Conservation (phyloP, 768 basidiomycete genomes). For the Mycena olivaceomarginata region DNA sequence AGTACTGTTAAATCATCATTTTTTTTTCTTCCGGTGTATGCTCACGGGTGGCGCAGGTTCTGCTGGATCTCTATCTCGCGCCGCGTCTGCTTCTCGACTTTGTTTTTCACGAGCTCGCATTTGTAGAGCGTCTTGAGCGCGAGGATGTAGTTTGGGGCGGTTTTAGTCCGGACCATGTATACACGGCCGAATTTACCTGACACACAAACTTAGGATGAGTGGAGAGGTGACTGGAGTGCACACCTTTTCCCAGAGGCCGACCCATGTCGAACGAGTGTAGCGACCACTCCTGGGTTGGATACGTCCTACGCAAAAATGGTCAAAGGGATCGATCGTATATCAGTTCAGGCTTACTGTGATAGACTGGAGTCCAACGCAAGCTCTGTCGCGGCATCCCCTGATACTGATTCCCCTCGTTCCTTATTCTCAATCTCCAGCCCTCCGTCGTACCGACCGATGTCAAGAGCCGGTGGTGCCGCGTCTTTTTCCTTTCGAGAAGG, state of each 20-base stretch:
- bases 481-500: conserved; percentile 57
- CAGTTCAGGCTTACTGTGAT: conserved; percentile 70
- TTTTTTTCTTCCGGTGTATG: too few species aligned
- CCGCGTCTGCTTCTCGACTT: conserved; percentile 97
- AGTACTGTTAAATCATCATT: too few species aligned
- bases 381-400: conserved; percentile 86
- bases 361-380: conserved; percentile 91
- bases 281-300: conserved; percentile 90
- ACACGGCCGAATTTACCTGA: conserved; percentile 97
- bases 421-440: conserved; percentile 93
- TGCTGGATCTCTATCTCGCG: conserved; percentile 99
- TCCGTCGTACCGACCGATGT: conserved; percentile 96
- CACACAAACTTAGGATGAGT: background rate
- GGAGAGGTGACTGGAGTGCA: background rate
- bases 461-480: conserved; percentile 65
- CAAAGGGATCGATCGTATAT: background rate
- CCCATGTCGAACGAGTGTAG: conserved; percentile 95
- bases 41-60: conserved; percentile 90
- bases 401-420: conserved; percentile 83
- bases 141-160: conserved; percentile 92
- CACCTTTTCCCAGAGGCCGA: conserved; percentile 89
- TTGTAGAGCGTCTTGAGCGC: conserved; percentile 99
- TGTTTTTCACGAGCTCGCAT: conserved; percentile 92
- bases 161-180: conserved; percentile 97
- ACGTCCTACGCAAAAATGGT: conserved; percentile 62